Evolutionary conservation across 768 basidiomycete species (phyloP).

Genomic region (Xerocomus spinulosus): DNA sequence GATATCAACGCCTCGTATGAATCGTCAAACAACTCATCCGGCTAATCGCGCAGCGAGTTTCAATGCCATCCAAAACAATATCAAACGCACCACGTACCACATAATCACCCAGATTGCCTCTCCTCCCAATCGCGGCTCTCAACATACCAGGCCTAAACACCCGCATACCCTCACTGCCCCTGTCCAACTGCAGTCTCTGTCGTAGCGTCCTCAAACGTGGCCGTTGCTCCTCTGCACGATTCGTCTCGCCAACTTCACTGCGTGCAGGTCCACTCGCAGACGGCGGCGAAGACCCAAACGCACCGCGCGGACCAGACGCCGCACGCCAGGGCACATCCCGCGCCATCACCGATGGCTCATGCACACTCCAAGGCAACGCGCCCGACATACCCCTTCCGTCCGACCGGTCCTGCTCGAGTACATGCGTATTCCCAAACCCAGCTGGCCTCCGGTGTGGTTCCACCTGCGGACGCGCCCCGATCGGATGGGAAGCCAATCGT

Average conservation of each 20-base stretch:
- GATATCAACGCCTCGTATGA: conserved; percentile 70
- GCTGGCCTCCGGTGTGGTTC: conserved; percentile 6
- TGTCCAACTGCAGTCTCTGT: conserved; percentile 28
- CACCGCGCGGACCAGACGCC: conserved; percentile 13
- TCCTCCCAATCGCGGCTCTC: conserved; percentile 17
- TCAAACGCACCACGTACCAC: conserved; percentile 41
- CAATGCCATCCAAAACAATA: conserved; percentile 8
- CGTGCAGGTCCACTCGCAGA: background rate
- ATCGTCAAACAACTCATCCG: conserved; percentile 70
- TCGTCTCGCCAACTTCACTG: conserved; percentile 9
- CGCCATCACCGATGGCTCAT: background rate
- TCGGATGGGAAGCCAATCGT: conserved; percentile 23
- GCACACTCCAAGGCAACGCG: conserved; percentile 10
- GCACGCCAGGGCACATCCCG: conserved; percentile 24
- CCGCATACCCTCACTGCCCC: conserved; percentile 16
- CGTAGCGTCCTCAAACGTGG: conserved; percentile 24
- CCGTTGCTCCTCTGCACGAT: conserved; percentile 8
- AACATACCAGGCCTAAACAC: conserved; percentile 23
- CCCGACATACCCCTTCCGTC: conserved; percentile 4
- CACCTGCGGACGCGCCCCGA: conserved; percentile 24
- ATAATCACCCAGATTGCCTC: conserved; percentile 39
- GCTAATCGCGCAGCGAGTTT: conserved; percentile 35
- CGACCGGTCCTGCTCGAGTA: conserved; percentile 12
- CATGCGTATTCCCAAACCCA: conserved; percentile 1
- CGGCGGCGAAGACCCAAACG: conserved; percentile 2